Evolutionary conservation across 1,139 yeast species (phyloP).

Genomic region (Yamadazyma taylorii): DNA sequence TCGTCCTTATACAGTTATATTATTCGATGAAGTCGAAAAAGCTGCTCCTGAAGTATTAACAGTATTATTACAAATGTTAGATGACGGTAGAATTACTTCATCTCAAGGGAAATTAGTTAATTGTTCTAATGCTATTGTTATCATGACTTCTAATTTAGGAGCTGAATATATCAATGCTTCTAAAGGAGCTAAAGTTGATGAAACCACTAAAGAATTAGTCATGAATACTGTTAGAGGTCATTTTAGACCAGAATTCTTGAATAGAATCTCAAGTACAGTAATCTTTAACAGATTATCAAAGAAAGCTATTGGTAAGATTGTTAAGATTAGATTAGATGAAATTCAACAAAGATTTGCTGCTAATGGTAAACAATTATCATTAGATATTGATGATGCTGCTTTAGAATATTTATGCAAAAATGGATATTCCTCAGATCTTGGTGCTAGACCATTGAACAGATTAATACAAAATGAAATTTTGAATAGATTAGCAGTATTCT

Average conservation of each 20-base stretch:
- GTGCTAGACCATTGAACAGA: slow-evolving; percentile 97
- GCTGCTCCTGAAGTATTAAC: slow-evolving; percentile 99
- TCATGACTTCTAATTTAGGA: slow-evolving; percentile 97
- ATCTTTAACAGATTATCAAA: slow-evolving; percentile 89
- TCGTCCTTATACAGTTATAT: slow-evolving; percentile 89
- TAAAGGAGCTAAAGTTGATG: slow-evolving; percentile 62
- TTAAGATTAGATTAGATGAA: slow-evolving; percentile 77
- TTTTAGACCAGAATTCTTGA: slow-evolving; percentile 96
- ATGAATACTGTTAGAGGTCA: slow-evolving; percentile 85
- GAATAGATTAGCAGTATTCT: slow-evolving; percentile 83
- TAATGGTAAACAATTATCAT: slow-evolving; percentile 73
- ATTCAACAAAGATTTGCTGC: slow-evolving; percentile 81
- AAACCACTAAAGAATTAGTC: slow-evolving; percentile 69
- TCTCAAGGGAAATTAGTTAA: slow-evolving; percentile 92
- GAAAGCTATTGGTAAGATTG: slow-evolving; percentile 91
- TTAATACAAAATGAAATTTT: slow-evolving; percentile 85
- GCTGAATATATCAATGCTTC: slow-evolving; percentile 83
- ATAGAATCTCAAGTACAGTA: slow-evolving; percentile 90
- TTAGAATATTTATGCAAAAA: slow-evolving; percentile 75
- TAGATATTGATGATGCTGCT: slow-evolving; percentile 72
- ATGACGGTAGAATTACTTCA: slow-evolving; percentile 94
- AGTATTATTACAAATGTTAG: slow-evolving; percentile 83
- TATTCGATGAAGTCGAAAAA: slow-evolving; percentile 96
- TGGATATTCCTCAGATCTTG: slow-evolving; percentile 91
- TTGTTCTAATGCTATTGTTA: slow-evolving; percentile 87